Evolutionary conservation across 805 yeast species (phyloP).

Genomic region (Suhomyces emberorum): DNA sequence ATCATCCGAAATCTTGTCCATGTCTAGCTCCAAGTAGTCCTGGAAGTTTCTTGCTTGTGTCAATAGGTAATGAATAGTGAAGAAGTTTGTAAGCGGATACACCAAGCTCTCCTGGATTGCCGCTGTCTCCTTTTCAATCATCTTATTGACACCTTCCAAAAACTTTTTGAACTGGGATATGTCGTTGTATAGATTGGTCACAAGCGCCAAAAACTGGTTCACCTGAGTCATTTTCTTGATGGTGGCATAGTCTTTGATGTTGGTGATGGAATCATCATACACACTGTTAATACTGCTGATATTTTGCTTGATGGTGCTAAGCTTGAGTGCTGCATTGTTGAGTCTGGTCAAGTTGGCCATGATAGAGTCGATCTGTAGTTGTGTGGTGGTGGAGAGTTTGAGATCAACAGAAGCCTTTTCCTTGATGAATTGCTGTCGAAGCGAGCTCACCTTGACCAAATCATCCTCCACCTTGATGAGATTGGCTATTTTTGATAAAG

Average conservation of each 20-base stretch:
- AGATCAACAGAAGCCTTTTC: conserved; percentile 76
- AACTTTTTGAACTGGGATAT: conserved; percentile 55
- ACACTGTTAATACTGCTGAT: conserved; percentile 46
- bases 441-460: conserved; percentile 47
- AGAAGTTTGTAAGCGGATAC: conserved; percentile 52
- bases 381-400: conserved; percentile 69
- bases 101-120: conserved; percentile 31
- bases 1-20: conserved; percentile 53
- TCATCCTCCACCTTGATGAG: conserved; percentile 49
- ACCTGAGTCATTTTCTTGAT: conserved; percentile 65
- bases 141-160: conserved; percentile 45
- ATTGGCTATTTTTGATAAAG: conserved; percentile 37
- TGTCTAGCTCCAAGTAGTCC: conserved; percentile 66
- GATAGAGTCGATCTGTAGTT: conserved; percentile 57
- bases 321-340: conserved; percentile 39
- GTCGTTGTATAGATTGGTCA: conserved; percentile 59
- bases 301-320: conserved; percentile 35
- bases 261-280: conserved; percentile 53
- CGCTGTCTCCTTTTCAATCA: conserved; percentile 47
- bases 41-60: conserved; percentile 71
- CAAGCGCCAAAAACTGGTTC: conserved; percentile 69
- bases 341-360: conserved; percentile 50
- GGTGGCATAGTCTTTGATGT: conserved; percentile 64
- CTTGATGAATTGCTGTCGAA: conserved; percentile 54
- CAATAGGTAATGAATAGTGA: conserved; percentile 66